phyloP scores from a whole-genome alignment of 805 yeast species.

The Spathaspora passalidarum region DNA sequence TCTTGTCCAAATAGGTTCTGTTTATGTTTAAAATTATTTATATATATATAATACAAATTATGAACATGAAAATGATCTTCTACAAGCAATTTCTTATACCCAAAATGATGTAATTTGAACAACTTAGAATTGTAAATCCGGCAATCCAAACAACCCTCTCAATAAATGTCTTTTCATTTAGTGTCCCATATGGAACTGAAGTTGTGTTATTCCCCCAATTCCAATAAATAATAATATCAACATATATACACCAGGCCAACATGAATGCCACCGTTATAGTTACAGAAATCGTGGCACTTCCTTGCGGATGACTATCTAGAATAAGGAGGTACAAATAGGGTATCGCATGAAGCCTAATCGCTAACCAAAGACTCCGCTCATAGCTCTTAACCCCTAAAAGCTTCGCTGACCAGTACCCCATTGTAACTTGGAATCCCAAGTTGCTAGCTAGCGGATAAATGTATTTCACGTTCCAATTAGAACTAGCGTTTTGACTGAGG shows the following conservation, averaged over 20 bases:
- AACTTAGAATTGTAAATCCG: slow-evolving; percentile 3
- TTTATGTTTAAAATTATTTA: neutral
- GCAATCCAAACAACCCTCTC: slow-evolving; percentile 6
- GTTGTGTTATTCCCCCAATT: slow-evolving; percentile 4
- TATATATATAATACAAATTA: neutral
- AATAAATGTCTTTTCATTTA: slow-evolving; percentile 1
- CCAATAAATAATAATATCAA: slow-evolving; percentile 14
- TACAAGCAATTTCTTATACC: slow-evolving; percentile 3
- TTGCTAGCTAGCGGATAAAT: slow-evolving; percentile 13
- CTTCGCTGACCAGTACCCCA: slow-evolving; percentile 20
- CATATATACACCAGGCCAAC: slow-evolving; percentile 14
- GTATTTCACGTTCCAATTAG: neutral
- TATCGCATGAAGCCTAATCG: slow-evolving; percentile 23
- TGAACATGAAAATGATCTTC: neutral
- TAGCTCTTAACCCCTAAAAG: slow-evolving; percentile 15
- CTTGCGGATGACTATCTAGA: slow-evolving; percentile 1
- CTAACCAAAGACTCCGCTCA: slow-evolving; percentile 15
- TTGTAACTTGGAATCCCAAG: slow-evolving; percentile 21
- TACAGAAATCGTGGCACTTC: slow-evolving; percentile 3
- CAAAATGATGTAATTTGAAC: slow-evolving; percentile 5
- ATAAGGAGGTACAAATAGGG: slow-evolving; percentile 20
- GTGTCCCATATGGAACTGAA: slow-evolving; percentile 11
- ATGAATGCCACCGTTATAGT: slow-evolving; percentile 5
- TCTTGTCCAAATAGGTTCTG: slow-evolving; percentile 4
- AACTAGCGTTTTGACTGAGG: neutral